A percentile compares a stretch with the other conserved stretches of the same genome.
These are phyloP conservation scores for Colletotrichum orbiculare DNA, from an alignment of 2,329 filamentous ascomycete species.

Conservation along the genomic window DNA sequence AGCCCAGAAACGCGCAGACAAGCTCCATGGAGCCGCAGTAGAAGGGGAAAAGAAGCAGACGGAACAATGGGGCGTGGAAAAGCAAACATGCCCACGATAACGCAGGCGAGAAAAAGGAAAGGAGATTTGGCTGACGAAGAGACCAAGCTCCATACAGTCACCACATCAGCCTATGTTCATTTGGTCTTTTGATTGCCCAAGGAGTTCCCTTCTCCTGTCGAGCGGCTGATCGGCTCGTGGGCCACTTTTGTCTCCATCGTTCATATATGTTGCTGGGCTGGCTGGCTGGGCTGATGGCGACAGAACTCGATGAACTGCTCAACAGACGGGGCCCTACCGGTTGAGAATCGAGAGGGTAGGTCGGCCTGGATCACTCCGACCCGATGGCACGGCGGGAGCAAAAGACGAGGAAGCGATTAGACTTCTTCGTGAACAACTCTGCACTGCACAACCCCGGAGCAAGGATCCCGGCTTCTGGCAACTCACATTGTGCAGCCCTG, in stretches of 20 bases:
- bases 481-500: no score
- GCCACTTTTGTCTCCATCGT: neutral
- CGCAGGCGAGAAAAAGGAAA: no score
- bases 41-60: conserved; percentile 7
- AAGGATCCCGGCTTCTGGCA: neutral
- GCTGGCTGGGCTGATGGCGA: neutral
- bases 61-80: neutral
- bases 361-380: neutral
- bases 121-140: neutral
- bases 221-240: conserved; percentile 23
- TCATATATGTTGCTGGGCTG: neutral
- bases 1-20: neutral
- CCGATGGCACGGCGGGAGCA: neutral
- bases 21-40: conserved; percentile 11
- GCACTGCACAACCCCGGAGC: neutral
- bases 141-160: neutral
- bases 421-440: conserved; percentile 13
- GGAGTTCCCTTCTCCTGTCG: neutral
- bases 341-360: no score
- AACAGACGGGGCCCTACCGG: neutral
- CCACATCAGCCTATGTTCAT: neutral
- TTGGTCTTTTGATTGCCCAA: conserved; percentile 9
- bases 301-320: conserved; percentile 6
- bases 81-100: neutral
- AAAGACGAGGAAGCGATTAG: neutral